These are phyloP conservation scores for Coffea humblotiana DNA, from an alignment of 305 asterid genomes.

Conservation along the genomic window DNA sequence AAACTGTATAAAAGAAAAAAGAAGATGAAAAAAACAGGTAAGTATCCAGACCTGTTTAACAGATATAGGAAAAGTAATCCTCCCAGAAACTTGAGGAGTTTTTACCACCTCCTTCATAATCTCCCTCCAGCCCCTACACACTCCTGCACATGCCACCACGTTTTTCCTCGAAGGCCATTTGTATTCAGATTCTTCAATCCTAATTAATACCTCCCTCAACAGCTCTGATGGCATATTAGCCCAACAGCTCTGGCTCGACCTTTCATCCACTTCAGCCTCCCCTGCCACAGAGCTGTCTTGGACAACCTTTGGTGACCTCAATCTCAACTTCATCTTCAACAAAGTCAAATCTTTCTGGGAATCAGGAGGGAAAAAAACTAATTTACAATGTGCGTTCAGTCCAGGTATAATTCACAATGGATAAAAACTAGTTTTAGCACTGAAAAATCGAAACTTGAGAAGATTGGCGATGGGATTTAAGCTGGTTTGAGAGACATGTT, in stretches of 20 bases:
- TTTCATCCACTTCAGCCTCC: conserved; percentile 40
- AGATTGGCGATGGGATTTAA: conserved; percentile 3
- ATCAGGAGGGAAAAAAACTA: background rate
- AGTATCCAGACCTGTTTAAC: conserved; percentile 67
- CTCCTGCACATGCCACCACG: conserved; percentile 93
- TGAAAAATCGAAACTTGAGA: conserved; percentile 6
- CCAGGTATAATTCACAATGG: background rate
- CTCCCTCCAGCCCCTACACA: conserved; percentile 87
- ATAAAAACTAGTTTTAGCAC: background rate
- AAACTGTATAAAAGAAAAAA: background rate
- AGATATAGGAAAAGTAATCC: conserved; percentile 73
- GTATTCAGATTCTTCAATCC: conserved; percentile 64
- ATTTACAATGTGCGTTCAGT: conserved; percentile 4
- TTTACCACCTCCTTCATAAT: conserved; percentile 67
- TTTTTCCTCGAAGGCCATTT: conserved; percentile 76
- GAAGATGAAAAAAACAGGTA: background rate
- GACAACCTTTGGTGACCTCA: conserved; percentile 76
- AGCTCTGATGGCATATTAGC: conserved; percentile 70
- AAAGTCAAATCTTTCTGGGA: conserved; percentile 4
- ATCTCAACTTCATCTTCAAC: conserved; percentile 54
- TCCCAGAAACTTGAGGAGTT: conserved; percentile 70
- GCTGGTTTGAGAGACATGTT: background rate
- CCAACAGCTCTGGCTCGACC: conserved; percentile 48
- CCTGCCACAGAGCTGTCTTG: conserved; percentile 72
- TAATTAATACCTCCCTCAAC: conserved; percentile 67